Percentiles rank a stretch among this genome's conserved stretches.
phyloP scores from a whole-genome alignment of 352 stramenopile genomes.

The Aphanomyces invadans region DNA sequence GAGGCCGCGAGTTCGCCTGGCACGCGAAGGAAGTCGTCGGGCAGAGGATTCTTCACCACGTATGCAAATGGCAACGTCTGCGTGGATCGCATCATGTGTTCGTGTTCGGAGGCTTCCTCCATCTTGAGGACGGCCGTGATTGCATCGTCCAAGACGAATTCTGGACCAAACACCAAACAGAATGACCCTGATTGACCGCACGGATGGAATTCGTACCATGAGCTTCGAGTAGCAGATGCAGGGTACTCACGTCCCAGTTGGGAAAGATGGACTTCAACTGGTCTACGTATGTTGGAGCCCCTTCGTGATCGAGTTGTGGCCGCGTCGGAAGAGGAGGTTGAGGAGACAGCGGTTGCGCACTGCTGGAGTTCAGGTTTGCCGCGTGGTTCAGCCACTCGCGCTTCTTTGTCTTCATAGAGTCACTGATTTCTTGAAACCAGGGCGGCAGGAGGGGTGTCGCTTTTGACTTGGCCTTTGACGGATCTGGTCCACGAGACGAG shows the following conservation, averaged over 20 bases:
- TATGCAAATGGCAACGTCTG: constrained; percentile 21
- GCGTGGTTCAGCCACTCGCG: not conserved
- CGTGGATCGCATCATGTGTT: constrained; percentile 23
- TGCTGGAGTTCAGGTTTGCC: not conserved
- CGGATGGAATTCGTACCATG: constrained; percentile 29
- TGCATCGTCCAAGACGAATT: constrained; percentile 72
- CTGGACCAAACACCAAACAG: constrained; percentile 15
- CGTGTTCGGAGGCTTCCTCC: constrained; percentile 46
- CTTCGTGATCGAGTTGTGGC: not conserved
- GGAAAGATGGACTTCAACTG: constrained; percentile 79
- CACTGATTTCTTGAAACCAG: constrained; percentile 6
- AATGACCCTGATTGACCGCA: not conserved
- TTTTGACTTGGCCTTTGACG: not conserved
- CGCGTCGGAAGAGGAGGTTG: not conserved
- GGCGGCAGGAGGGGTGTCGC: not conserved
- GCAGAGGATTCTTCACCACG: constrained; percentile 62
- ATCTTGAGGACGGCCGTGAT: constrained; percentile 73
- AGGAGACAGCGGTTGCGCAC: not conserved
- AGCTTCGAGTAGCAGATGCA: constrained; percentile 65
- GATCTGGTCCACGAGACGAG: not conserved
- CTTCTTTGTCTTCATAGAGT: constrained; percentile 19
- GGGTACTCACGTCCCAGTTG: constrained; percentile 54
- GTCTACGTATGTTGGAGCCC: constrained; percentile 38
- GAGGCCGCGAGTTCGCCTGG: constrained; percentile 8
- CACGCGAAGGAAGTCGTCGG: constrained; percentile 72